Evolutionary conservation across 2,329 filamentous ascomycete species (phyloP).

Genomic region (Ophiosphaerella korrae): DNA sequence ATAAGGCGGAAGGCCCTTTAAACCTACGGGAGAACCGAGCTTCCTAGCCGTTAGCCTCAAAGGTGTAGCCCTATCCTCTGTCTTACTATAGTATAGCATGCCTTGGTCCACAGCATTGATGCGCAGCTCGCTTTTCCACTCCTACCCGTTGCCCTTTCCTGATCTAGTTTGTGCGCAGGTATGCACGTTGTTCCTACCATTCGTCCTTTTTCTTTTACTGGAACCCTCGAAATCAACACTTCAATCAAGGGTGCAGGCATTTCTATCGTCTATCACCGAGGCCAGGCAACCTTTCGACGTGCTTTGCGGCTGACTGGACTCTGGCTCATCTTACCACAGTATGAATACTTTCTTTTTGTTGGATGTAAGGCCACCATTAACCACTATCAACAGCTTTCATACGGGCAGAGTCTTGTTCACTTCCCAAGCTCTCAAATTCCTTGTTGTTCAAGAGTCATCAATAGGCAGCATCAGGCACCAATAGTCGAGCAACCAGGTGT

Average conservation of each 20-base stretch:
- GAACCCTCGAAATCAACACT: slow-evolving; percentile 25
- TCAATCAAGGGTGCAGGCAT: slow-evolving; percentile 28
- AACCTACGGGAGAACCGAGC: slow-evolving; percentile 37
- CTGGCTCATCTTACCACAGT: slow-evolving; percentile 17
- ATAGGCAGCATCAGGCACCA: slow-evolving; percentile 14
- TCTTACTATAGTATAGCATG: slow-evolving; percentile 12
- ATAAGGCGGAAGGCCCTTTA: slow-evolving; percentile 25
- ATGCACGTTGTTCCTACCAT: slow-evolving; percentile 17
- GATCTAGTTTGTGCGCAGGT: slow-evolving; percentile 21
- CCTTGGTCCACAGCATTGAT: slow-evolving; percentile 20
- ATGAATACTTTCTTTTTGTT: slow-evolving; percentile 24
- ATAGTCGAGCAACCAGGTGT: slow-evolving; percentile 18
- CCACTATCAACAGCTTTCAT: slow-evolving; percentile 8
- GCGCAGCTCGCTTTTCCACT: slow-evolving; percentile 25
- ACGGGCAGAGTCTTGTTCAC: slow-evolving; percentile 1
- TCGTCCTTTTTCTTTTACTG: slow-evolving; percentile 13
- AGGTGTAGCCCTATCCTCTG: slow-evolving; percentile 11
- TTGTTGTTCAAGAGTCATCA: slow-evolving; percentile 11
- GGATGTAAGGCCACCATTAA: slow-evolving; percentile 15
- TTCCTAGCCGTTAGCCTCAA: neutral
- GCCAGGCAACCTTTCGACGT: slow-evolving; percentile 12
- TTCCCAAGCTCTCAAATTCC: slow-evolving; percentile 8
- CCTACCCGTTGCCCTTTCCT: slow-evolving; percentile 23
- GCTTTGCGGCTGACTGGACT: slow-evolving; percentile 18
- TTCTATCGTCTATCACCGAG: slow-evolving; percentile 25